Evolutionary conservation across 2,329 filamentous ascomycete species (phyloP).

Genomic region (Penicillium sp.): DNA sequence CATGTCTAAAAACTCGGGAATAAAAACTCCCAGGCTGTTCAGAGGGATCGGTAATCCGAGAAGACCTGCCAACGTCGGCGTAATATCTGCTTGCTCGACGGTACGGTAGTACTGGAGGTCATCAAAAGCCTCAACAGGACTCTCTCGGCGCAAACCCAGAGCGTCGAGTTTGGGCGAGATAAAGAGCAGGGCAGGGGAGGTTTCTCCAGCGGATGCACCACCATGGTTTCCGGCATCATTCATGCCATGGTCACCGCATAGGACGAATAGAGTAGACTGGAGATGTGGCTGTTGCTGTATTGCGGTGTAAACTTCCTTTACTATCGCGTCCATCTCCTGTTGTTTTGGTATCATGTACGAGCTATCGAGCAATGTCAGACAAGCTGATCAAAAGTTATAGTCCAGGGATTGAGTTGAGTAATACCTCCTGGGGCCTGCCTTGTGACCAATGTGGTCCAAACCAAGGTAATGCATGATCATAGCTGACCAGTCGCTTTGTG

Average conservation of each 20-base stretch:
- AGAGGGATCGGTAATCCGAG: slow-evolving; percentile 84
- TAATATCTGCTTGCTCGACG: slow-evolving; percentile 93
- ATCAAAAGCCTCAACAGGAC: slow-evolving; percentile 61
- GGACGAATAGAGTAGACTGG: slow-evolving; percentile 74
- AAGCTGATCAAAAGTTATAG: background rate
- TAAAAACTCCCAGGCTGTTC: slow-evolving; percentile 88
- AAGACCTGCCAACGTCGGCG: slow-evolving; percentile 82
- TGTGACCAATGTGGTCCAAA: slow-evolving; percentile 96
- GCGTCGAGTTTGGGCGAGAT: slow-evolving; percentile 77
- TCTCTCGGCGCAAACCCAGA: slow-evolving; percentile 49
- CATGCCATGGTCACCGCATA: slow-evolving; percentile 98
- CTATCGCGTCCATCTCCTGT: slow-evolving; percentile 85
- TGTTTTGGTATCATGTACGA: slow-evolving; percentile 93
- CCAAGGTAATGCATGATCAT: slow-evolving; percentile 96
- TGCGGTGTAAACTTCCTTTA: slow-evolving; percentile 72
- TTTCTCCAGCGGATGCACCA: slow-evolving; percentile 90
- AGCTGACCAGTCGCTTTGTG: slow-evolving; percentile 80
- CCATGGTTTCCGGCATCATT: slow-evolving; percentile 98
- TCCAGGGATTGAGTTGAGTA: slow-evolving; percentile 5
- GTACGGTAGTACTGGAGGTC: slow-evolving; percentile 82
- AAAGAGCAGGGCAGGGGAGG: slow-evolving; percentile 88
- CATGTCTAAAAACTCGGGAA: slow-evolving; percentile 74
- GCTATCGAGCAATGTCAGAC: slow-evolving; percentile 48
- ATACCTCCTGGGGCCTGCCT: slow-evolving; percentile 82
- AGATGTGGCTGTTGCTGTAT: slow-evolving; percentile 73